Percentiles rank a stretch among this genome's conserved stretches.
Conservation (phyloP, 2,329 filamentous ascomycete genomes). For the Plectosphaerella cucumerina region DNA sequence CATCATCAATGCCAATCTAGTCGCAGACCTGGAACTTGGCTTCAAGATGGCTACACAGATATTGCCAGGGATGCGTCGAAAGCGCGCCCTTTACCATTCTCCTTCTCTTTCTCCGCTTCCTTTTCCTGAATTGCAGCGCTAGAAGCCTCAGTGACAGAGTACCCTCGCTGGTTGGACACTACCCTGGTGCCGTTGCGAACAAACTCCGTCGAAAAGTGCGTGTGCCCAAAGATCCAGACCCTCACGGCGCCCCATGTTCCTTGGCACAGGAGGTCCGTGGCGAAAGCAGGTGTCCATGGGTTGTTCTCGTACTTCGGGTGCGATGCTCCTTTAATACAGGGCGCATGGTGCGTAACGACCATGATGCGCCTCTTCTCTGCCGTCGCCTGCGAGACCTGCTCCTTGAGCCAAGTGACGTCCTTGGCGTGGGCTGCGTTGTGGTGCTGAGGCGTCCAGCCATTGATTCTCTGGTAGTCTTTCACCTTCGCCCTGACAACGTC, state of each 20-base stretch:
- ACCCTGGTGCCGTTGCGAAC: slow-evolving; percentile 26
- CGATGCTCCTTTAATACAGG: slow-evolving; percentile 43
- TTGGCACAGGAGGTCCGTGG: slow-evolving; percentile 37
- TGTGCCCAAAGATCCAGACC: slow-evolving; percentile 45
- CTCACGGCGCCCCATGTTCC: slow-evolving; percentile 26
- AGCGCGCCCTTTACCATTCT: no score
- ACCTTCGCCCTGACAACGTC: slow-evolving; percentile 38
- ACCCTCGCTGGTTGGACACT: slow-evolving; percentile 42
- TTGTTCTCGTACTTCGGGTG: slow-evolving; percentile 42
- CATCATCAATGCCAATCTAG: no score
- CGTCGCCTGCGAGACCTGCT: slow-evolving; percentile 23
- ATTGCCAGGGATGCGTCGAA: no score
- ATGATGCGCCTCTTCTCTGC: slow-evolving; percentile 28
- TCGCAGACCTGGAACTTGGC: no score
- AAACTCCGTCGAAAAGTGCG: slow-evolving; percentile 37
- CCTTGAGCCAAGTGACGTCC: slow-evolving; percentile 47
- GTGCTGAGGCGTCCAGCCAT: slow-evolving; percentile 41
- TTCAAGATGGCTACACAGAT: no score
- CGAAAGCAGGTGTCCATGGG: slow-evolving; percentile 46
- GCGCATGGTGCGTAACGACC: slow-evolving; percentile 55
- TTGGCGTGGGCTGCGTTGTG: slow-evolving; percentile 43
- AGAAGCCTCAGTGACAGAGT: slow-evolving; percentile 22
- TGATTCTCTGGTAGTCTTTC: slow-evolving; percentile 51
- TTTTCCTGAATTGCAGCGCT: no score
- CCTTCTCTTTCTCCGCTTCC: background rate